Evolutionary conservation across 352 stramenopile species (phyloP).

Genomic region (Saprolegnia parasitica): DNA sequence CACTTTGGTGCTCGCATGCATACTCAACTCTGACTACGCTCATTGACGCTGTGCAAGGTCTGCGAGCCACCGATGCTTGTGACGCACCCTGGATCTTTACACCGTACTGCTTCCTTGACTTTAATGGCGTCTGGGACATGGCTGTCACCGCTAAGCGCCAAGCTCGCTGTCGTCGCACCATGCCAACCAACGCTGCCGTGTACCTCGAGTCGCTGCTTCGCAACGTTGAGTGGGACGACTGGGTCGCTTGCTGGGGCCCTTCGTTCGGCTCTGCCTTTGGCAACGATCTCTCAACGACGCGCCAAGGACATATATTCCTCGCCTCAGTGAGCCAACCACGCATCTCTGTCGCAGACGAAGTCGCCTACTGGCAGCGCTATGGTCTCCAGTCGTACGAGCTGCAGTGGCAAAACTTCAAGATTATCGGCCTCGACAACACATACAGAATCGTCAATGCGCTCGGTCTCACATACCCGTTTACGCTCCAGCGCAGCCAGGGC

Average conservation of each 20-base stretch:
- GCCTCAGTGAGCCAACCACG: too few relatives aligned
- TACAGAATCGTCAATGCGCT: background rate
- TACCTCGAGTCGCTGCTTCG: background rate
- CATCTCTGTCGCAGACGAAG: background rate
- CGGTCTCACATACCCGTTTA: background rate
- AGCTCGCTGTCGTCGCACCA: background rate
- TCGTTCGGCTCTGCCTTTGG: background rate
- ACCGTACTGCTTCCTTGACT: background rate
- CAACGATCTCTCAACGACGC: background rate
- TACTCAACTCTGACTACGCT: background rate
- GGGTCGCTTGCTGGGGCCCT: background rate
- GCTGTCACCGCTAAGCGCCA: background rate
- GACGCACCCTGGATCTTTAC: background rate
- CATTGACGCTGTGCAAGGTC: background rate
- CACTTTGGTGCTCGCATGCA: background rate
- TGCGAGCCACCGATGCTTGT: background rate
- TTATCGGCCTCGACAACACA: background rate
- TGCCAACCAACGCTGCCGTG: background rate
- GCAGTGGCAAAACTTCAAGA: conserved; percentile 9
- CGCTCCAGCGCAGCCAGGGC: background rate
- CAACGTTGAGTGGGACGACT: background rate
- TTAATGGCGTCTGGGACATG: background rate
- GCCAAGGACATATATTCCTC: background rate
- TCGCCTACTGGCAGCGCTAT: background rate
- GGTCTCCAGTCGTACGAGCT: background rate